Evolutionary conservation across 306 rosid genomes (phyloP).

Genomic region (Gillenia trifoliata): DNA sequence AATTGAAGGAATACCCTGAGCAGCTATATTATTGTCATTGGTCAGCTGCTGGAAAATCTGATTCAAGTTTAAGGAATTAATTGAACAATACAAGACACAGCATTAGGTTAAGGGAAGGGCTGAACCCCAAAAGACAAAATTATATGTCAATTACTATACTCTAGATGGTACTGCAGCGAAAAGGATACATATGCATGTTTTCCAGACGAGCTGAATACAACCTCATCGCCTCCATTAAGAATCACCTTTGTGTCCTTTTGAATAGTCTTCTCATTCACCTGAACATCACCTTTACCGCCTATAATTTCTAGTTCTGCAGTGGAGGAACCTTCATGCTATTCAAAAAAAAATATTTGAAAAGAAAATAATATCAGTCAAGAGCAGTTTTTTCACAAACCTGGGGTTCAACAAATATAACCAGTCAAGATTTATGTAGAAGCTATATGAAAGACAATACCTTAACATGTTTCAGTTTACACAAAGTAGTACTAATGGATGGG

Average conservation of each 20-base stretch:
- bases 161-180: slow-evolving; percentile 15
- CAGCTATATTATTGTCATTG: slow-evolving; percentile 40
- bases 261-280: slow-evolving; percentile 59
- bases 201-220: slow-evolving; percentile 61
- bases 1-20: slow-evolving; percentile 52
- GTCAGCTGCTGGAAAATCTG: slow-evolving; percentile 84
- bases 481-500: slow-evolving; percentile 43
- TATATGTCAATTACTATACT: background rate
- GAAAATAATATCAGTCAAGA: background rate
- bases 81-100: slow-evolving; percentile 2
- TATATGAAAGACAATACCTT: slow-evolving; percentile 49
- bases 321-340: slow-evolving; percentile 64
- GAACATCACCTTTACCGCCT: slow-evolving; percentile 69
- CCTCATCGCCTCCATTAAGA: slow-evolving; percentile 85
- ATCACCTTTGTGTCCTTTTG: slow-evolving; percentile 45
- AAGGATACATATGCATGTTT: slow-evolving; percentile 98
- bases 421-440: slow-evolving; percentile 4
- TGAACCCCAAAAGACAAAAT: background rate
- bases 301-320: slow-evolving; percentile 66
- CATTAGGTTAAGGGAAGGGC: background rate
- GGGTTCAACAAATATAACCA: slow-evolving; percentile 8
- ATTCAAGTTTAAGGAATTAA: slow-evolving; percentile 39
- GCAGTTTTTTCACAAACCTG: background rate
- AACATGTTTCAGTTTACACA: slow-evolving; percentile 78
- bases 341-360: slow-evolving; percentile 20